Evolutionary conservation across 371 early-diverging fungal species (phyloP).

Genomic region (Mucor irregularis): DNA sequence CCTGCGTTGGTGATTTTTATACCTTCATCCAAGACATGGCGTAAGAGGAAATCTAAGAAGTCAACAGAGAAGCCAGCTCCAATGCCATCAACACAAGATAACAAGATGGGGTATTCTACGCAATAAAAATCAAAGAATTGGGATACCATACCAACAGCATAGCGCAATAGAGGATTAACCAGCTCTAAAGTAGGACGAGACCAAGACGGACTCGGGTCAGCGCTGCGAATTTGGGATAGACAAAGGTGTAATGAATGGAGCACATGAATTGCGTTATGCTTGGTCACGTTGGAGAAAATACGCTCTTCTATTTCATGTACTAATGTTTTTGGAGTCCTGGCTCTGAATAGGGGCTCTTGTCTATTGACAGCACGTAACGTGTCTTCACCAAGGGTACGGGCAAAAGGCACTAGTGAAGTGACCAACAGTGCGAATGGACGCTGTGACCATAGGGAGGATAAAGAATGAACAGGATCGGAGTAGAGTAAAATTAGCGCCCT

Average conservation of each 20-base stretch:
- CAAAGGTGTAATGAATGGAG: constrained; percentile 47
- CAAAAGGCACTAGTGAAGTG: constrained; percentile 16
- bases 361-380: constrained; percentile 6
- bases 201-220: constrained; percentile 46
- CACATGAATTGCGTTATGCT: constrained; percentile 45
- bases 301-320: constrained; percentile 25
- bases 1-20: constrained; percentile 40
- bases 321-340: constrained; percentile 8
- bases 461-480: constrained; percentile 39
- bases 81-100: constrained; percentile 52
- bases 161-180: constrained; percentile 34
- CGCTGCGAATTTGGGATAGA: constrained; percentile 37
- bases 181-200: constrained; percentile 35
- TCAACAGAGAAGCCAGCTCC: constrained; percentile 47
- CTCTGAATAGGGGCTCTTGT: constrained; percentile 11
- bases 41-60: constrained; percentile 46
- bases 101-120: constrained; percentile 48
- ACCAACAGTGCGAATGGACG: constrained; percentile 39
- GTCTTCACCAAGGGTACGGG: constrained; percentile 3
- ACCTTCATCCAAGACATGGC: constrained; percentile 38
- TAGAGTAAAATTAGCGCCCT: constrained; percentile 27
- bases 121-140: constrained; percentile 46
- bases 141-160: constrained; percentile 38
- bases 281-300: constrained; percentile 34
- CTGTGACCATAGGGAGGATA: constrained; percentile 40